These are phyloP conservation scores for Agaricus bisporus DNA, from an alignment of 768 basidiomycete species.

Conservation along the genomic window DNA sequence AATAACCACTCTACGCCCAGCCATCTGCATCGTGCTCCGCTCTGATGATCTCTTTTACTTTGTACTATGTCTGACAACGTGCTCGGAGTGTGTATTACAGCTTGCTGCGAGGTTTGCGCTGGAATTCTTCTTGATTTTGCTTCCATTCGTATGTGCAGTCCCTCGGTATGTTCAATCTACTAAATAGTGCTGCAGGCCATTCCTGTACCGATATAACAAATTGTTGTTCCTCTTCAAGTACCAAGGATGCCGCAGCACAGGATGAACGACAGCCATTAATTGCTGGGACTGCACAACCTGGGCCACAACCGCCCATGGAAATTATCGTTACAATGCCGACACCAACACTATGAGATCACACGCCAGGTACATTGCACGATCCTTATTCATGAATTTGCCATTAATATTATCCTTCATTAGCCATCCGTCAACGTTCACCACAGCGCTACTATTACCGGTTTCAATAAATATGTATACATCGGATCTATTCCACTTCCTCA, in stretches of 20 bases:
- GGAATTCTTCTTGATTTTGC: conserved; percentile 33
- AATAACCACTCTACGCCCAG: background rate
- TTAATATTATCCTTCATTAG: background rate
- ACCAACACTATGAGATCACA: background rate
- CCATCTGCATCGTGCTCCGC: background rate
- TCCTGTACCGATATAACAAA: conserved; percentile 27
- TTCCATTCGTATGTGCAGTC: conserved; percentile 26
- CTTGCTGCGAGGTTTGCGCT: conserved; percentile 30
- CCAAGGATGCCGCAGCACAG: background rate
- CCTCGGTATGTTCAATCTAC: background rate
- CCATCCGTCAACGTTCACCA: no score
- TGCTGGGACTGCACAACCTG: conserved; percentile 13
- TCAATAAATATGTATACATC: background rate
- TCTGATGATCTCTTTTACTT: no score
- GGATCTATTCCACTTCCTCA: background rate
- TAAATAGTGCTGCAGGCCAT: conserved; percentile 22
- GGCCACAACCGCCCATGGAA: conserved; percentile 13
- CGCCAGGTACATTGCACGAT: background rate
- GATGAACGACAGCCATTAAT: conserved; percentile 25
- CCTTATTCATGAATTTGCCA: background rate
- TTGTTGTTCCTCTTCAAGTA: conserved; percentile 14
- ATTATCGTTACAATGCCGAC: background rate
- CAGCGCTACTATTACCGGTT: background rate
- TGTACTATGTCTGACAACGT: conserved; percentile 22
- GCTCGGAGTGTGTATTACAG: conserved; percentile 21